Conservation (phyloP, 495 filamentous ascomycete species). For the Penicillium steckii region DNA sequence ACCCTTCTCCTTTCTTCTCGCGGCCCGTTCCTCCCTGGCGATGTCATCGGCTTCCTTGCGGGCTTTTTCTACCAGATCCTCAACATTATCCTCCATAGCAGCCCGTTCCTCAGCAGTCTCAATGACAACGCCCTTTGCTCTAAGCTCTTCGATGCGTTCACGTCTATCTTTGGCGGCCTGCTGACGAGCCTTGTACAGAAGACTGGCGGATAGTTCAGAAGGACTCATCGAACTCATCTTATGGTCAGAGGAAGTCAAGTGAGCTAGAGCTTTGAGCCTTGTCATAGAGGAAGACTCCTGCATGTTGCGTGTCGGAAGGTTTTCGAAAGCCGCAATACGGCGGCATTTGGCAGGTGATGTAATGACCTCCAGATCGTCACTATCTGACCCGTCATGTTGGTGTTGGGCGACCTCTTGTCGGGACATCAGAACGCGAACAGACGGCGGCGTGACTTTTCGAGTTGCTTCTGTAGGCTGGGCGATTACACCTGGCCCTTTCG, state of each 20-base stretch:
- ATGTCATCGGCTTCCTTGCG: slow-evolving; percentile 78
- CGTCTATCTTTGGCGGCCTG: slow-evolving; percentile 80
- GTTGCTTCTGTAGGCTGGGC: slow-evolving; percentile 7
- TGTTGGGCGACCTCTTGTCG: slow-evolving; percentile 37
- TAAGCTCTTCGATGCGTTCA: slow-evolving; percentile 72
- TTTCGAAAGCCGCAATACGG: slow-evolving; percentile 63
- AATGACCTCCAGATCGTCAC: slow-evolving; percentile 67
- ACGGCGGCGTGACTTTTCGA: slow-evolving; percentile 19
- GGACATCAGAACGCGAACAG: slow-evolving; percentile 41
- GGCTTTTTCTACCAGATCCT: slow-evolving; percentile 83
- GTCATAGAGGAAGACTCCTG: slow-evolving; percentile 66
- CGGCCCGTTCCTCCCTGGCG: slow-evolving; percentile 68
- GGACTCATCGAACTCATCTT: slow-evolving; percentile 58
- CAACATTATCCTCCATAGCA: slow-evolving; percentile 74
- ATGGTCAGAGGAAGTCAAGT: slow-evolving; percentile 63
- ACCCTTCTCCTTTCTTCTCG: slow-evolving; percentile 54
- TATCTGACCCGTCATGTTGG: slow-evolving; percentile 58
- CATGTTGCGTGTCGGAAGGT: slow-evolving; percentile 54
- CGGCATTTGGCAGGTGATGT: slow-evolving; percentile 42
- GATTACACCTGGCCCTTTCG: not conserved
- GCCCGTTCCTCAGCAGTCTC: slow-evolving; percentile 84
- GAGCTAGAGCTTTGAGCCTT: slow-evolving; percentile 69
- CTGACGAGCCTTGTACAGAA: slow-evolving; percentile 68
- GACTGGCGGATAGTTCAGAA: slow-evolving; percentile 63
- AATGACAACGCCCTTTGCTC: slow-evolving; percentile 75